These are phyloP conservation scores for Fusarium sp. DNA, from an alignment of 2,329 filamentous ascomycete species.

Conservation along the genomic window DNA sequence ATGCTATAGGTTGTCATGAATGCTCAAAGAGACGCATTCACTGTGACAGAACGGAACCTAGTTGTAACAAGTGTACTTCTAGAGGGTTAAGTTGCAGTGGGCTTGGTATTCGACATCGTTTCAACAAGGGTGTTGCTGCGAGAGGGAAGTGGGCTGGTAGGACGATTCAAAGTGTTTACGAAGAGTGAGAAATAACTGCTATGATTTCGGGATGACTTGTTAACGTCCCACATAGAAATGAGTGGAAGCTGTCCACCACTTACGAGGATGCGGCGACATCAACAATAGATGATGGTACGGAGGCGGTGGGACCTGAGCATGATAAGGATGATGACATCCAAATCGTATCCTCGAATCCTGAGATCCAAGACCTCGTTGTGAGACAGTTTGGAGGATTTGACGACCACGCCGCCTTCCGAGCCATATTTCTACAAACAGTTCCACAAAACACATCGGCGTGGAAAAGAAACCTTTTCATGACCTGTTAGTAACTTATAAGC, in stretches of 20 bases:
- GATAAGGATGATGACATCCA: neutral
- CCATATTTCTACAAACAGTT: slow-evolving; percentile 22
- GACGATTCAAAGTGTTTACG: slow-evolving; percentile 42
- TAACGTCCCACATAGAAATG: slow-evolving; percentile 3
- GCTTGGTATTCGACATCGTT: slow-evolving; percentile 43
- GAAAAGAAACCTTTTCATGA: slow-evolving; percentile 31
- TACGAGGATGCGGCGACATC: neutral
- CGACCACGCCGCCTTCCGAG: slow-evolving; percentile 1
- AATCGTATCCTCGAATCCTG: neutral
- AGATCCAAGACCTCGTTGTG: neutral
- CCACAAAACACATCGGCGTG: slow-evolving; percentile 26
- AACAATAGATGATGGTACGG: neutral
- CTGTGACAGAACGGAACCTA: slow-evolving; percentile 42
- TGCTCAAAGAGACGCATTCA: slow-evolving; percentile 45
- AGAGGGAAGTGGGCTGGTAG: slow-evolving; percentile 47
- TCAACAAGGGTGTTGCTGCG: slow-evolving; percentile 46
- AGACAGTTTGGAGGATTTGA: accelerated
- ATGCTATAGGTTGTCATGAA: slow-evolving; percentile 36
- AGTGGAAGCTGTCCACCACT: slow-evolving; percentile 2
- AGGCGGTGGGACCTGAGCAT: accelerated
- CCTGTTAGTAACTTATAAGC: slow-evolving; percentile 5
- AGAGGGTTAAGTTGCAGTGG: slow-evolving; percentile 44
- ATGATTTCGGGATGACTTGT: accelerated
- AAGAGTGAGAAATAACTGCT: slow-evolving; percentile 22
- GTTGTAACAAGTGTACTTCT: slow-evolving; percentile 40